Base-by-base conservation (phyloP, 108 stramenopile genomes). In the Discostella stelligeroides region DNA sequence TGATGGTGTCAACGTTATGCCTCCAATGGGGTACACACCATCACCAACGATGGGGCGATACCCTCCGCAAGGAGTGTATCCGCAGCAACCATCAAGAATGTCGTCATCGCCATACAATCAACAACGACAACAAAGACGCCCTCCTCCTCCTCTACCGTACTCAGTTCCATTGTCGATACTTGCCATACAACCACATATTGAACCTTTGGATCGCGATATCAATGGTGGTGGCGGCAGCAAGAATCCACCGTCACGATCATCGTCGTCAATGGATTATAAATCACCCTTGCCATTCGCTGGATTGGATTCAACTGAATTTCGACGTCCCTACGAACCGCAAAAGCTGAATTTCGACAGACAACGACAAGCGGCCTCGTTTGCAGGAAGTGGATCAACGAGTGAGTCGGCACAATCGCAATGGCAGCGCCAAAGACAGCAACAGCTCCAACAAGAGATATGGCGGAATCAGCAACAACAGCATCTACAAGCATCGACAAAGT, bases 161-260 rank as follows among this genome's bases (percentile, higher is more conserved):
- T 56, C 55, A 7, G 55, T 56, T 5, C 55, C 55, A 2, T 37
- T 56, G 28, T 56, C 55, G 29, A 10, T 30, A n/a, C 55, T 56
- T 30, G 55, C 55, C 12, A 34, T 56, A 0, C 55, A 56, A 56
- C 55, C 55, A 17, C 55, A 34, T 28, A 56, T 56, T 15, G 30
- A 56, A 6, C 55, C 55, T 17, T 30, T 56, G 7, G 55, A 56
- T 56, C 25, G 55, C 1, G 23, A 23, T 21, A 23, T 10, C 14
- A 28, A 13, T 7, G 34, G 17, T 56, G 21, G 21, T 11, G 49
- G 49, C 21, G 49, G 49, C 18, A 25, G 49, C 49, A 14, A 11
- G 28, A 29, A 17, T 25, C 25, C 28, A 30, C 12, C 29, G 8
- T 24, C 49, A 25, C 11, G 21, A 4, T 18, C 48, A n/a, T 42